A percentile compares a stretch with the other conserved stretches of the same genome.
Conservation (phyloP, 106 monocot genomes). For the Ottelia alismoides region DNA sequence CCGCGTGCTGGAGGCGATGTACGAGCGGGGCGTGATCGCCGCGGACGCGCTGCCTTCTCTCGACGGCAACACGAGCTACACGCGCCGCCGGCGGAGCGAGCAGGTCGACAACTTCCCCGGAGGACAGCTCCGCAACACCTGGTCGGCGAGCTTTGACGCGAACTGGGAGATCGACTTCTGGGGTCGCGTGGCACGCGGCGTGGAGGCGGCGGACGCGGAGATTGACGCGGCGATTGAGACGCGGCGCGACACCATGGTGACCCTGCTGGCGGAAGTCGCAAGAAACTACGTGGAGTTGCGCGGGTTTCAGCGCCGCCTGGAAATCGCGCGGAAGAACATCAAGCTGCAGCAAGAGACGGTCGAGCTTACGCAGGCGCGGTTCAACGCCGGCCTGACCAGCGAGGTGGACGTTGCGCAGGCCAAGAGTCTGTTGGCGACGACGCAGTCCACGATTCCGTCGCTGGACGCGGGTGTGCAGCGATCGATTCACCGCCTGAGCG, state of each 20-base stretch:
- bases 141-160: background rate
- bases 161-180: background rate
- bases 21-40: too few relatives aligned
- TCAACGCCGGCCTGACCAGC: too few relatives aligned
- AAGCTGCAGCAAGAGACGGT: background rate
- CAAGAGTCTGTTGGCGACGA: background rate
- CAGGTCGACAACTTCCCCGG: too few relatives aligned
- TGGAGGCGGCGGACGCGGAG: background rate
- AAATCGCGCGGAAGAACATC: background rate
- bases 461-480: background rate
- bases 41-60: too few relatives aligned
- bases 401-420: background rate
- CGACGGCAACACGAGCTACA: too few relatives aligned
- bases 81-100: too few relatives aligned
- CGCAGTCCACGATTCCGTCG: background rate
- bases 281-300: background rate
- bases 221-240: background rate
- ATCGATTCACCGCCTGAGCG: background rate
- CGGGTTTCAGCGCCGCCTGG: background rate
- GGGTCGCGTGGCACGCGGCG: background rate
- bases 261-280: background rate
- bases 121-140: too few relatives aligned
- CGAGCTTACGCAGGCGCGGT: background rate
- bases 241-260: background rate
- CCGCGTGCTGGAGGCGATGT: too few relatives aligned